Evolutionary conservation across 1,284 basidiomycete genomes (phyloP), one percentile per base, ranked within the genome.

Genomic region (Lentinus polychrous): DNA sequence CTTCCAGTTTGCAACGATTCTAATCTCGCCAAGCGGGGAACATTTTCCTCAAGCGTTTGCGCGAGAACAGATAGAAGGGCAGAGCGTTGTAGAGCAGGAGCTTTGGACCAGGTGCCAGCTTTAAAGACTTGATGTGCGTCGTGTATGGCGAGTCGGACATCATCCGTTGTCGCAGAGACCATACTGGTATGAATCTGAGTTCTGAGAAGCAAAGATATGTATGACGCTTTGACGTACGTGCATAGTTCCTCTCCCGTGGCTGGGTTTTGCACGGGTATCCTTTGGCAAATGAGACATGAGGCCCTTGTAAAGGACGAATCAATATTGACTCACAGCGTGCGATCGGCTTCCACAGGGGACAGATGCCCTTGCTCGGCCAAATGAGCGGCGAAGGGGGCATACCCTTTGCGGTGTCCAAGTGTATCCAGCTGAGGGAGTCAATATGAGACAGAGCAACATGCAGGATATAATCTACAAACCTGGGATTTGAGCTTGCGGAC

Each of bases 1-100:
- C 89, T 72, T 5, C 89, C 87, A 0, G 86, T 90, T 61, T 91
- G 87, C 43, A 81, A 50, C 1, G 78, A 77, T 63, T 91, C 89
- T n/a, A 86, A 68, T 36, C 68, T 63, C 1, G 86, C 86, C 18
- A 91, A 63, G 31, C 80, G 71, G 1, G 74, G 69, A 18, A 85
- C 66, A 49, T 69, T 71, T 14, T 70, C 68, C 53, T 83, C 78
- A 4, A 91, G 69, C 1, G 70, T 57, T 7, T 78, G 70, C 3
- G 88, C 86, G 20, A 91, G 69, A 34, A 74, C 74, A 2, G 79
- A 73, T 3, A 91, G 70, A n/a, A 83, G 73, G 45, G 70, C 71
- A 1, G 88, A 81, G 33, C 88, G 81, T 37, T 76, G 64, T 0
- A 79, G 59, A 1, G 73, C 64, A 3, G 85, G 64, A 12, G 78